These are phyloP conservation scores for Saccharomyces eubayanus DNA, from an alignment of 805 yeast genomes.

Conservation along the genomic window DNA sequence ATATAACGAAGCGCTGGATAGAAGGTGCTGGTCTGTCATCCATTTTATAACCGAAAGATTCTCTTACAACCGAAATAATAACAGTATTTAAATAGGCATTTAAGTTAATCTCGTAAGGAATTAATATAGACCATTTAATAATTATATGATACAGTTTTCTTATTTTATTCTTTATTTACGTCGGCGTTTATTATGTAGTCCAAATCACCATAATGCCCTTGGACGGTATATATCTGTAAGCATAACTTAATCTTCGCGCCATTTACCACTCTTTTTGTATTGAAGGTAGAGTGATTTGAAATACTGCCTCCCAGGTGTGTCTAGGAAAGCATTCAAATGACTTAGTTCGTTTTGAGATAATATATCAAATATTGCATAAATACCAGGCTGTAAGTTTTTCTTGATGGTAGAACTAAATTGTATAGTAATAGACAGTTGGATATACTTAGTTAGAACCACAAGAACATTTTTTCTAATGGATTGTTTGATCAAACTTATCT, in stretches of 20 bases:
- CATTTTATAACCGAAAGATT: slow-evolving; percentile 12
- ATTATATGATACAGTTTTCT: not conserved
- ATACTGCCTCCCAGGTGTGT: slow-evolving; percentile 58
- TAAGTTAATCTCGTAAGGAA: not conserved
- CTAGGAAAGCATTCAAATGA: slow-evolving; percentile 55
- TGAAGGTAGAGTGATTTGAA: slow-evolving; percentile 61
- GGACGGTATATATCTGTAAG: slow-evolving; percentile 1
- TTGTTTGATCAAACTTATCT: slow-evolving; percentile 46
- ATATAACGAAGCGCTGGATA: slow-evolving; percentile 18
- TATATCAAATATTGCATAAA: slow-evolving; percentile 60
- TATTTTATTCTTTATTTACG: not conserved
- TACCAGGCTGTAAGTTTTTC: slow-evolving; percentile 44
- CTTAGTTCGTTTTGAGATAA: slow-evolving; percentile 59
- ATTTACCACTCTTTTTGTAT: slow-evolving; percentile 70
- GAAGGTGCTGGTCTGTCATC: slow-evolving; percentile 18
- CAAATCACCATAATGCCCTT: not conserved
- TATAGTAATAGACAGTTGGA: slow-evolving; percentile 42
- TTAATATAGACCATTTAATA: not conserved
- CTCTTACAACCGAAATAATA: not conserved
- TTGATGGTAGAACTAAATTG: slow-evolving; percentile 42
- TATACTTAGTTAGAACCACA: slow-evolving; percentile 49
- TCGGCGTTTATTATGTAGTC: not conserved
- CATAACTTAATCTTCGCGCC: slow-evolving; percentile 49
- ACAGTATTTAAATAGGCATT: not conserved
- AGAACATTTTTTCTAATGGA: slow-evolving; percentile 59